Percentiles rank a stretch among this genome's conserved stretches.
Conservation (phyloP, 768 basidiomycete species). For the Lenzites betulinus region DNA sequence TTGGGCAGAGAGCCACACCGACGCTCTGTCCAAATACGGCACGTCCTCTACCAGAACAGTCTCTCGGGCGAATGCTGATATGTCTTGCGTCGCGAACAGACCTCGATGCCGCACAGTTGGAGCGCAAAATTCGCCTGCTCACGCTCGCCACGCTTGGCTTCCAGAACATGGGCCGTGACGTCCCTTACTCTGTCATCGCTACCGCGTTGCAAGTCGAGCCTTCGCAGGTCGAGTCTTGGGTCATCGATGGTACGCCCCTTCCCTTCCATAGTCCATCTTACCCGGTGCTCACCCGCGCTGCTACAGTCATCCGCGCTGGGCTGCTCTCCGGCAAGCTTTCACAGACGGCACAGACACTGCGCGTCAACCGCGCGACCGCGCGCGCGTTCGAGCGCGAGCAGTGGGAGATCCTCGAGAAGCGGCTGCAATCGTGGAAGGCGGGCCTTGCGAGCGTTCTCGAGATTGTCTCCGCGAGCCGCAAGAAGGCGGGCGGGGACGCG, state of each 20-base stretch:
- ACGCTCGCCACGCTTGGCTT: slow-evolving; percentile 78
- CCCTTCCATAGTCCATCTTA: neutral
- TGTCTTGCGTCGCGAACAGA: slow-evolving; percentile 38
- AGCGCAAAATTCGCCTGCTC: slow-evolving; percentile 79
- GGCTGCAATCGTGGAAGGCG: slow-evolving; percentile 76
- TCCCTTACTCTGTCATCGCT: slow-evolving; percentile 72
- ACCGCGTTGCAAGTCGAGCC: slow-evolving; percentile 63
- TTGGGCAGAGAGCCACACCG: slow-evolving; percentile 58
- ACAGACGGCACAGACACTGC: slow-evolving; percentile 73
- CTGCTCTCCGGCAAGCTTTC: slow-evolving; percentile 83
- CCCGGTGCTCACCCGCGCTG: neutral
- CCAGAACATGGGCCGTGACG: slow-evolving; percentile 69
- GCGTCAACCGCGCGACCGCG: slow-evolving; percentile 71
- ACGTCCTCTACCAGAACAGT: neutral
- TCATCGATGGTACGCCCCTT: slow-evolving; percentile 69
- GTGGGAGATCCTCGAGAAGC: slow-evolving; percentile 77
- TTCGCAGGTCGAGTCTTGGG: slow-evolving; percentile 80
- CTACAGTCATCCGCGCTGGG: slow-evolving; percentile 74
- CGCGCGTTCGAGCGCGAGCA: slow-evolving; percentile 77
- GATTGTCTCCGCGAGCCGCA: slow-evolving; percentile 58
- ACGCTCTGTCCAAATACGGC: slow-evolving; percentile 60
- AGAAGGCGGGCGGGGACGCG: slow-evolving; percentile 21
- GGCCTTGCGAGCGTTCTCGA: slow-evolving; percentile 71
- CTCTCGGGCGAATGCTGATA: neutral
- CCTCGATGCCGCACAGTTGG: slow-evolving; percentile 58